phyloP scores from a whole-genome alignment of 192 early-diverging fungal species.

The Podila verticillata region DNA sequence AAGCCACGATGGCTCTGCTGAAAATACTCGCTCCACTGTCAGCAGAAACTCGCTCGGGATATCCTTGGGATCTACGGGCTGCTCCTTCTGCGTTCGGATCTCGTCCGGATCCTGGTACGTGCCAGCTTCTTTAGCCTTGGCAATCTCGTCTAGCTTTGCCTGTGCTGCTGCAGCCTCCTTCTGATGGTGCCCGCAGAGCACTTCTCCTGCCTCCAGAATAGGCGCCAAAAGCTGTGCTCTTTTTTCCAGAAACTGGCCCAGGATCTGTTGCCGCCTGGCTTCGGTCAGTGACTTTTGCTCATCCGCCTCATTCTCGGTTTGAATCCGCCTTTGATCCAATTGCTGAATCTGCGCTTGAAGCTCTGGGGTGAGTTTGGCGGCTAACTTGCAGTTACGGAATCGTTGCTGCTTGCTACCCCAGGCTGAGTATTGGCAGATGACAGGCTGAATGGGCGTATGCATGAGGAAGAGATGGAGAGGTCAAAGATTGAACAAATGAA shows the following conservation, averaged over 20 bases:
- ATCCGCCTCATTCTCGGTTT: background rate
- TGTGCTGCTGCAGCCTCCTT: slow-evolving; percentile 26
- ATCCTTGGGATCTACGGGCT: slow-evolving; percentile 42
- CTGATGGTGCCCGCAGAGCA: slow-evolving; percentile 41
- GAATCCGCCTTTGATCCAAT: slow-evolving; percentile 12
- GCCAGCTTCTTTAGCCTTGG: slow-evolving; percentile 16
- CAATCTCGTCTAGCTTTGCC: slow-evolving; percentile 11
- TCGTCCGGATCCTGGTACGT: slow-evolving; percentile 36
- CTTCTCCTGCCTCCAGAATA: slow-evolving; percentile 5
- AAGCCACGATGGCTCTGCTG: slow-evolving; percentile 4
- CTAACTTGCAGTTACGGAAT: slow-evolving; percentile 36
- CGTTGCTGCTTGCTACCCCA: slow-evolving; percentile 49
- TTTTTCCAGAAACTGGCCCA: background rate
- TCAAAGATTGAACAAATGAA: background rate
- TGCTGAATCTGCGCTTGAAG: slow-evolving; percentile 13
- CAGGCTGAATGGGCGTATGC: slow-evolving; percentile 6
- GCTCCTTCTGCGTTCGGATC: slow-evolving; percentile 17
- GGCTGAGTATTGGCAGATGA: slow-evolving; percentile 45
- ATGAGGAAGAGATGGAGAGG: background rate
- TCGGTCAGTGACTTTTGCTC: background rate
- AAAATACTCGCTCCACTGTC: slow-evolving; percentile 27
- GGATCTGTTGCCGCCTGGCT: background rate
- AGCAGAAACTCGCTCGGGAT: slow-evolving; percentile 26
- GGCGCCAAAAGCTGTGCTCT: slow-evolving; percentile 22
- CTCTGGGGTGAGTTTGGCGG: slow-evolving; percentile 18